Percentiles rank a stretch among this genome's conserved stretches.
phyloP scores from a whole-genome alignment of 345 rosid genomes.

The Odontarrhena argentea region DNA sequence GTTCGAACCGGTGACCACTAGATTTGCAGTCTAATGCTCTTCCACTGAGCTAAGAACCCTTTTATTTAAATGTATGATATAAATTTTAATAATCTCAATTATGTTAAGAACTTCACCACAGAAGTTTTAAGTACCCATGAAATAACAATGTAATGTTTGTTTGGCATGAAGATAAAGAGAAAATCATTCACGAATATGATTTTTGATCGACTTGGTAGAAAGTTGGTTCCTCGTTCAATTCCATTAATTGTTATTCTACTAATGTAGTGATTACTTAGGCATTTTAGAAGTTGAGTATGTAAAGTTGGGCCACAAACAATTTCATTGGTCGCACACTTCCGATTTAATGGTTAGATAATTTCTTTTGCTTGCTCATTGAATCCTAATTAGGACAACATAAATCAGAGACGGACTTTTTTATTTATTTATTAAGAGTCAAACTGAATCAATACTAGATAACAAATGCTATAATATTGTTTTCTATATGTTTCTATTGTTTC shows the following conservation, averaged over 20 bases:
- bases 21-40: constrained; percentile 88
- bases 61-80: too few relatives aligned
- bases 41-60: constrained; percentile 62
- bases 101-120: too few relatives aligned
- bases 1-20: constrained; percentile 69
- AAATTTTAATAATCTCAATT: too few relatives aligned
- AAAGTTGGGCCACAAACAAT: too few relatives aligned
- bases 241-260: not conserved
- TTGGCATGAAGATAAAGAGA: not conserved
- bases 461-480: constrained; percentile 21
- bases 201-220: not conserved
- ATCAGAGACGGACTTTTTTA: too few relatives aligned
- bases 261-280: not conserved
- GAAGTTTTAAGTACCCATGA: too few relatives aligned
- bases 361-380: too few relatives aligned
- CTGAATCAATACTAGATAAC: constrained; percentile 15
- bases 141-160: not conserved
- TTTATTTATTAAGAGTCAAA: too few relatives aligned
- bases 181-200: not conserved
- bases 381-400: too few relatives aligned
- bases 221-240: not conserved
- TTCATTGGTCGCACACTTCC: too few relatives aligned
- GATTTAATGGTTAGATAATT: too few relatives aligned
- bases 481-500: not conserved
- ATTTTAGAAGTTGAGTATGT: not conserved